Conservation (phyloP, 371 early-diverging fungal species). For the Vairimorpha necatrix region DNA sequence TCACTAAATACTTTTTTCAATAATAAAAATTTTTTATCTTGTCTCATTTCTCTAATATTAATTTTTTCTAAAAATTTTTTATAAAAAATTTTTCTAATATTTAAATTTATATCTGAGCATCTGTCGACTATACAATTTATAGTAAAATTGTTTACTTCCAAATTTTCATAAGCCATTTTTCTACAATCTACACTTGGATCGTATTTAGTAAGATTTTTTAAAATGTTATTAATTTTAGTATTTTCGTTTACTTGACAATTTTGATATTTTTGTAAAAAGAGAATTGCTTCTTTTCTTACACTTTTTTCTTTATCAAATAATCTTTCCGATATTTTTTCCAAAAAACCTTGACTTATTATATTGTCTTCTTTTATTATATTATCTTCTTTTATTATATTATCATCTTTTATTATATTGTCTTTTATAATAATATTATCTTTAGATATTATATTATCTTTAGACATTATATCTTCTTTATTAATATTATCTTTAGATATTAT, state of each 20-base stretch:
- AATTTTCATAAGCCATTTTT: slow-evolving; percentile 19
- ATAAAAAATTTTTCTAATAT: slow-evolving; percentile 52
- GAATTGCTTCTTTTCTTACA: slow-evolving; percentile 55
- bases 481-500: too few relatives aligned
- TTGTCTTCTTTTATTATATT: too few relatives aligned
- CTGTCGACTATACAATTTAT: slow-evolving; percentile 39
- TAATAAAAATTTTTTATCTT: slow-evolving; percentile 33
- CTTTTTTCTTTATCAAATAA: slow-evolving; percentile 56
- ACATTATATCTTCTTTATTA: too few relatives aligned
- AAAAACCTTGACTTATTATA: not conserved
- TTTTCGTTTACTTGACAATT: slow-evolving; percentile 25
- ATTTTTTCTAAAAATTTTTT: slow-evolving; percentile 27
- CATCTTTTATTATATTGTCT: too few relatives aligned
- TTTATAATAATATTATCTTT: too few relatives aligned
- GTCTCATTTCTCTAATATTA: slow-evolving; percentile 28
- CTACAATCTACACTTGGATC: slow-evolving; percentile 45
- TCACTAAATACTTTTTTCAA: slow-evolving; percentile 41
- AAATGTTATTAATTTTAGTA: slow-evolving; percentile 19
- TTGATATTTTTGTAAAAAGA: slow-evolving; percentile 38
- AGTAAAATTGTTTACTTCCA: slow-evolving; percentile 32
- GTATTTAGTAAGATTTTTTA: slow-evolving; percentile 50
- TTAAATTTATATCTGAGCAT: slow-evolving; percentile 40
- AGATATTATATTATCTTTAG: too few relatives aligned
- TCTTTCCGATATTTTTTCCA: slow-evolving; percentile 44
- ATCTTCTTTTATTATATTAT: too few relatives aligned